Evolutionary conservation across 78 protist genomes (phyloP).

Genomic region (Polysphondylium violaceum): DNA sequence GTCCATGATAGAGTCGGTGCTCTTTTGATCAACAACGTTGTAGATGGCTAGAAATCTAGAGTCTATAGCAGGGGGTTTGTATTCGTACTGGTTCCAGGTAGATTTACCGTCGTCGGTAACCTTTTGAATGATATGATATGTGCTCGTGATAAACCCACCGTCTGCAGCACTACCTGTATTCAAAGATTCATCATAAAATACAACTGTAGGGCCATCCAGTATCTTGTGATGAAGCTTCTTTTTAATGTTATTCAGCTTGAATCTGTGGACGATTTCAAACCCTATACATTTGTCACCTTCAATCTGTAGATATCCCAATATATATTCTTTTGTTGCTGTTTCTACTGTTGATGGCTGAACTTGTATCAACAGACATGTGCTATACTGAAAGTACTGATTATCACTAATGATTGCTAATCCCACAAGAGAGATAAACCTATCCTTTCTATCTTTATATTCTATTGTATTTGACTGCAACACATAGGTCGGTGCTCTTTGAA

Average conservation of each 20-base stretch:
- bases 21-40: no score
- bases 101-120: no score
- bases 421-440: neutral
- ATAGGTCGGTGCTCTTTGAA: neutral
- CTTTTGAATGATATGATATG: no score
- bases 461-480: neutral
- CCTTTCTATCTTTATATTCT: neutral
- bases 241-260: no score
- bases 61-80: no score
- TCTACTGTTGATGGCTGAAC: neutral
- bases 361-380: neutral
- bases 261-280: neutral
- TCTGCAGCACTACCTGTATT: no score
- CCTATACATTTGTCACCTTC: no score
- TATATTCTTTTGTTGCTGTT: neutral
- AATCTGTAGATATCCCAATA: neutral
- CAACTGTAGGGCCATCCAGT: constrained; percentile 3
- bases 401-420: neutral
- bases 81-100: no score
- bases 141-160: no score
- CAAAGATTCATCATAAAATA: neutral
- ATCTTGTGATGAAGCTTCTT: no score
- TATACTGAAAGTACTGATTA: neutral
- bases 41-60: no score
- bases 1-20: no score